A percentile compares a stretch with the other conserved stretches of the same genome.
Evolutionary conservation across 1,284 basidiomycete species (phyloP).

Genomic region (Papiliotrema flavescens): DNA sequence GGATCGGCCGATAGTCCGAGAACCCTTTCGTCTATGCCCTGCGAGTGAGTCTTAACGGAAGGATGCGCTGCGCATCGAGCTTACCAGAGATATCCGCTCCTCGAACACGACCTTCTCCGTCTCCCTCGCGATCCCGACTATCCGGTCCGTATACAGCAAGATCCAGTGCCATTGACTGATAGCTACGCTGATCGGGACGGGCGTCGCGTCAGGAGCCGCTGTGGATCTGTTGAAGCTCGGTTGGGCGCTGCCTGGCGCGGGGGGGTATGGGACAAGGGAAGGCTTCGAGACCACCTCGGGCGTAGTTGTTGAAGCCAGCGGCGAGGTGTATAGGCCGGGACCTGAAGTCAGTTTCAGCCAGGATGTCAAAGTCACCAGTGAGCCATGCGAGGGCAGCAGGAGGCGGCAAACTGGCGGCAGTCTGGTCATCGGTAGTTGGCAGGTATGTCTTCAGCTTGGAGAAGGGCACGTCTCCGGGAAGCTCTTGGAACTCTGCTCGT

Average conservation of each 20-base stretch:
- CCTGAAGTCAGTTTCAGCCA: constrained; percentile 48
- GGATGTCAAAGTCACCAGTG: constrained; percentile 59
- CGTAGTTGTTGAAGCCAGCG: constrained; percentile 33
- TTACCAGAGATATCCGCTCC: constrained; percentile 73
- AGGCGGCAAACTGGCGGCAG: constrained; percentile 53
- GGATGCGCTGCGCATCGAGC: constrained; percentile 18
- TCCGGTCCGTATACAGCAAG: constrained; percentile 73
- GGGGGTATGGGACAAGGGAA: constrained; percentile 54
- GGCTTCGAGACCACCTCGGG: constrained; percentile 35
- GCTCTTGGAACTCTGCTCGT: constrained; percentile 70
- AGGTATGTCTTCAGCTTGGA: constrained; percentile 77
- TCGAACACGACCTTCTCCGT: constrained; percentile 82
- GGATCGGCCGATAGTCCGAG: constrained; percentile 75
- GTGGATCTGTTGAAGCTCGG: constrained; percentile 50
- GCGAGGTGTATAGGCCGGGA: constrained; percentile 79
- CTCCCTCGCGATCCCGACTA: constrained; percentile 73
- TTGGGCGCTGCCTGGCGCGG: constrained; percentile 62
- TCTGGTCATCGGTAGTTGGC: constrained; percentile 60
- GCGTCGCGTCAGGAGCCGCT: constrained; percentile 52
- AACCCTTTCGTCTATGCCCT: constrained; percentile 71
- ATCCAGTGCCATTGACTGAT: constrained; percentile 92
- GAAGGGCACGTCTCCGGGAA: constrained; percentile 68
- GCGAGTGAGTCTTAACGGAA: constrained; percentile 1
- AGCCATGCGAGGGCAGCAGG: constrained; percentile 78
- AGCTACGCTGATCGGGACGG: constrained; percentile 60